Conservation (phyloP, 169 alveolate genomes). For the Plasmodium inui region DNA sequence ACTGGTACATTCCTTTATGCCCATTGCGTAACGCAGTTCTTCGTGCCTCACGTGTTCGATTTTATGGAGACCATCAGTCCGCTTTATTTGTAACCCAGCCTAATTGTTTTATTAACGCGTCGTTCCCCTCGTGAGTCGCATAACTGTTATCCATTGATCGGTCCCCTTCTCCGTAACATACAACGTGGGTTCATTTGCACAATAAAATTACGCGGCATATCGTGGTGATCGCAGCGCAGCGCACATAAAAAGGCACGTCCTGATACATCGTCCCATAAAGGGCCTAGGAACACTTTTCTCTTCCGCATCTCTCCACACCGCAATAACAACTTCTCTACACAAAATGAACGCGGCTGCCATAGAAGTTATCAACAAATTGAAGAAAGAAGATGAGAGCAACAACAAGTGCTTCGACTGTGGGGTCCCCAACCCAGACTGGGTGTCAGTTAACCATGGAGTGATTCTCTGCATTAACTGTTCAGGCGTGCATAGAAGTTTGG, state of each 20-base stretch:
- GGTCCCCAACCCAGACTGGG: constrained; percentile 95
- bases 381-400: constrained; percentile 76
- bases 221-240: neutral
- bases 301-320: neutral
- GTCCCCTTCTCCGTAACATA: neutral
- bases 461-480: constrained; percentile 96
- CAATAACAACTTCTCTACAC: neutral
- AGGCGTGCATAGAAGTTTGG: constrained; percentile 91
- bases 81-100: neutral
- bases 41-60: neutral
- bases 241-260: neutral
- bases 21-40: neutral
- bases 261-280: neutral
- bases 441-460: constrained; percentile 95
- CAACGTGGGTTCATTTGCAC: neutral
- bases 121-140: neutral
- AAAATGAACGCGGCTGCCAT: constrained; percentile 66
- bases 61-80: neutral
- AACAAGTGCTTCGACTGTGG: constrained; percentile 86
- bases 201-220: neutral
- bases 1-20: neutral
- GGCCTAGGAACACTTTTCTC: neutral
- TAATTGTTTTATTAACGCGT: neutral
- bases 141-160: neutral
- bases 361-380: constrained; percentile 65